phyloP scores from a whole-genome alignment of 768 basidiomycete genomes.

The Psilocybe tampanensis region DNA sequence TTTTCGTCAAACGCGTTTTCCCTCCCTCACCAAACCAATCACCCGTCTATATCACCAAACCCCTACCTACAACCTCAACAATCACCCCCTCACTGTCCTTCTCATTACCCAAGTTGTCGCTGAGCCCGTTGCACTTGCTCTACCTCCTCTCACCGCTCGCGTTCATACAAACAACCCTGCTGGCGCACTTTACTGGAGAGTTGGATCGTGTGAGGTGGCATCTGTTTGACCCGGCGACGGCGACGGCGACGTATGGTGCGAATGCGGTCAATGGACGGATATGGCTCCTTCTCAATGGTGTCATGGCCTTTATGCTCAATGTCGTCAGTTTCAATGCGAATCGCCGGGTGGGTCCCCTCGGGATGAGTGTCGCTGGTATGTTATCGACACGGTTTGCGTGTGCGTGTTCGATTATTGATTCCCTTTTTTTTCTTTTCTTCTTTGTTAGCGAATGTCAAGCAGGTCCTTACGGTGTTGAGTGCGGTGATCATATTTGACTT shows the following conservation, averaged over 20 bases:
- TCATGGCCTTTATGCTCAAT: constrained; percentile 90
- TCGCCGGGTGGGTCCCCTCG: constrained; percentile 83
- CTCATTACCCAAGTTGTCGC: constrained; percentile 30
- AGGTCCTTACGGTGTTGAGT: constrained; percentile 85
- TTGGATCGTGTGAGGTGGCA: constrained; percentile 53
- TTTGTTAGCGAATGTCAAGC: constrained; percentile 93
- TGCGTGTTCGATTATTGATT: background rate
- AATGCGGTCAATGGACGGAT: constrained; percentile 35
- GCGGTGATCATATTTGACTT: constrained; percentile 86
- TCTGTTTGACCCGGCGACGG: constrained; percentile 19
- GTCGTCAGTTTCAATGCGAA: constrained; percentile 97
- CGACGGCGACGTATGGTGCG: constrained; percentile 27
- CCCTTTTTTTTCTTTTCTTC: no score
- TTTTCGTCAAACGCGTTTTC: constrained; percentile 10
- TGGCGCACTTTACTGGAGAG: constrained; percentile 84
- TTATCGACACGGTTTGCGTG: constrained; percentile 16
- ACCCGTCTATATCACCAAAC: constrained; percentile 10
- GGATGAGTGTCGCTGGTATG: constrained; percentile 89
- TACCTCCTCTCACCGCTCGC: constrained; percentile 92
- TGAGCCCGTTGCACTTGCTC: constrained; percentile 78
- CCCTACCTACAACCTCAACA: constrained; percentile 2
- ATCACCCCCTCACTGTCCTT: constrained; percentile 8
- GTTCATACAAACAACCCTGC: constrained; percentile 80
- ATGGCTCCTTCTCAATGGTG: constrained; percentile 75
- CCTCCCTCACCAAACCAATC: constrained; percentile 14